Evolutionary conservation across 805 yeast genomes (phyloP), one percentile per base, ranked within the genome.

Genomic region (Kodamaea hsintzibuensis): DNA sequence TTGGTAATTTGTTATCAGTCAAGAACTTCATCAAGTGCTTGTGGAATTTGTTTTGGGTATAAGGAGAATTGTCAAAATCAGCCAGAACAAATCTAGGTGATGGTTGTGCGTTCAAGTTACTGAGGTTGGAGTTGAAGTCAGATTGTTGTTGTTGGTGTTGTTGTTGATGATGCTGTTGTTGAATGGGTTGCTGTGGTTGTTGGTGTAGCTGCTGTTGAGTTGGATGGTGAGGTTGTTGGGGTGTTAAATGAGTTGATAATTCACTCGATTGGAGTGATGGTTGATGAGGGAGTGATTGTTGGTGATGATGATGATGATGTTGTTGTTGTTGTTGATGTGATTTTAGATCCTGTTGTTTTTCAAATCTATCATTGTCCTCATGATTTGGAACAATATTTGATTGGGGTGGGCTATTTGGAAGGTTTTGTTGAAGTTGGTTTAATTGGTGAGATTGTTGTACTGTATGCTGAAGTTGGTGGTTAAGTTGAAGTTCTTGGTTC

Each of bases 1-100:
- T 72, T 0, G 82, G 74, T 9, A 82, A 65, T 60, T 80, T 80
- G 63, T 82, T 79, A n/a, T 81, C 85, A 13, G 77, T 71, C 39
- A 82, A 62, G 54, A 82, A 82, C 57, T 70, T 74, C 71, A 81
- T 68, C 27, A 82, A 64, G 56, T 81, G 82, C 56, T 75, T 77
- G 55, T 80, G 85, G 61, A 82, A 80, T 57, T 75, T 77, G 62
- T 70, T 63, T 14, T 73, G 64, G 1, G 83, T 61, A 62, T 81
- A 82, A 1, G 79, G 76, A 7, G 73, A 50, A 52, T 73, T 73
- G 49, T 80, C 83, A 47, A 66, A 69, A 44, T 69, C 68, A 4
- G 70, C 56, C 14, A 68, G 64, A 6, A 71, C 50, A 35, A 50
- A 58, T 10, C 59, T 17, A n/a, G 35, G 35, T 5, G 35, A 30